phyloP scores from a whole-genome alignment of 129 eudicot species.

The Arctium lappa region DNA sequence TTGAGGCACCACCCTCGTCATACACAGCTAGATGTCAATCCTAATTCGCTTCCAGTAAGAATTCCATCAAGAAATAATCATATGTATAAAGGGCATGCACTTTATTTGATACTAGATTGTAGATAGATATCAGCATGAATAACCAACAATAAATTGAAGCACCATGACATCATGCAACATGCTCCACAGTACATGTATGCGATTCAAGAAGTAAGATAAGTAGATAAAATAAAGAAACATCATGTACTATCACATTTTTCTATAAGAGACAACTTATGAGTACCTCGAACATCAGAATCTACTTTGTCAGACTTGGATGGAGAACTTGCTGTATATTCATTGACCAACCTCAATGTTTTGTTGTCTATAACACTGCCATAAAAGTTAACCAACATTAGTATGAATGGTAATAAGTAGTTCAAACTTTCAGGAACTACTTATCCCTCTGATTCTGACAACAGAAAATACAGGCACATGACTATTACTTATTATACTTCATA shows the following conservation, averaged over 20 bases:
- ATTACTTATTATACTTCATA: background rate
- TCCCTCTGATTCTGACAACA: slow-evolving; percentile 11
- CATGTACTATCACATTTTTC: background rate
- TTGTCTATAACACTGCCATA: slow-evolving; percentile 76
- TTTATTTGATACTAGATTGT: slow-evolving; percentile 6
- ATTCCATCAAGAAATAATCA: background rate
- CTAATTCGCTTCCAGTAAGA: background rate
- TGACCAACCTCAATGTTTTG: slow-evolving; percentile 74
- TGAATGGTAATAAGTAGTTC: slow-evolving; percentile 8
- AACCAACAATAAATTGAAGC: background rate
- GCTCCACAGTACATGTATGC: slow-evolving; percentile 1
- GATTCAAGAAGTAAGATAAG: background rate
- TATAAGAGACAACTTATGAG: background rate
- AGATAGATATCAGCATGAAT: slow-evolving; percentile 1
- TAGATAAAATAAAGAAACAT: background rate
- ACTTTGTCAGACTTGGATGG: slow-evolving; percentile 70
- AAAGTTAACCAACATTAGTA: slow-evolving; percentile 19
- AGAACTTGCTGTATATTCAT: slow-evolving; percentile 60
- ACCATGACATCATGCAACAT: slow-evolving; percentile 6
- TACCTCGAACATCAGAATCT: slow-evolving; percentile 82
- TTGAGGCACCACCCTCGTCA: background rate
- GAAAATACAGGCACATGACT: background rate
- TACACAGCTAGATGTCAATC: background rate
- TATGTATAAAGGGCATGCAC: background rate
- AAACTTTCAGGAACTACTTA: slow-evolving; percentile 6